These are phyloP conservation scores for Teratosphaeria zuluensis DNA, from an alignment of 2,329 filamentous ascomycete species.

Conservation along the genomic window DNA sequence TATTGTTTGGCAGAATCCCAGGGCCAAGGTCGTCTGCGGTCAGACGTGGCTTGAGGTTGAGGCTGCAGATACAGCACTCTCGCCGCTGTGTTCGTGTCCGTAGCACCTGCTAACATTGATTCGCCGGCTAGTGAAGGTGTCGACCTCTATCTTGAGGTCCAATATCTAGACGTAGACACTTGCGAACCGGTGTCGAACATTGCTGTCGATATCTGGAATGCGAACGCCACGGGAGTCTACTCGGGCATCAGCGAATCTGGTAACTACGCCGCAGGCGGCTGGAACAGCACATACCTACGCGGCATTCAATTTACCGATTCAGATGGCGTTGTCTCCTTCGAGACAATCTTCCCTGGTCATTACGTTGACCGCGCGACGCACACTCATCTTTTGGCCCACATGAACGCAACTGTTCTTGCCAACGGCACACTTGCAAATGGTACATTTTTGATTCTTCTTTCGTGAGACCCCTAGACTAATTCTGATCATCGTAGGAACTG, in stretches of 20 bases:
- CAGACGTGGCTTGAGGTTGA: too few species aligned
- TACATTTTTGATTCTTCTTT: conserved; percentile 33
- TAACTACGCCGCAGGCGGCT: conserved; percentile 18
- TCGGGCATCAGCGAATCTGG: conserved; percentile 26
- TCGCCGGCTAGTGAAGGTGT: conserved; percentile 26
- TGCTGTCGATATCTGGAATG: conserved; percentile 35
- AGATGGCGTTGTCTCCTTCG: conserved; percentile 34
- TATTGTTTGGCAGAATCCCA: too few species aligned
- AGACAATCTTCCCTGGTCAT: conserved; percentile 37
- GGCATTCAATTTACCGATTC: conserved; percentile 32
- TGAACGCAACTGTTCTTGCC: conserved; percentile 25
- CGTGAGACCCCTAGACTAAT: not conserved
- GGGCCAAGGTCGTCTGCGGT: too few species aligned
- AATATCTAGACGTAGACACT: conserved; percentile 35
- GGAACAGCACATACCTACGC: conserved; percentile 20
- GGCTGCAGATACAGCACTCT: too few species aligned
- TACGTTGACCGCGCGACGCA: conserved; percentile 34
- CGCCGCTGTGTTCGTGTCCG: not conserved
- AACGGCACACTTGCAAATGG: conserved; percentile 44
- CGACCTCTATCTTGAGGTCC: conserved; percentile 33
- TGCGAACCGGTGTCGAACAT: conserved; percentile 34
- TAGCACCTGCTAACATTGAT: not conserved
- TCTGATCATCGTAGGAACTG: conserved; percentile 14
- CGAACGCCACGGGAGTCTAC: conserved; percentile 36
- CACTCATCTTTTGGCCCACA: conserved; percentile 32